Evolutionary conservation across 2,329 filamentous ascomycete species (phyloP), one percentile per base, ranked within the genome.

Genomic region (Talaromyces rugulosus): DNA sequence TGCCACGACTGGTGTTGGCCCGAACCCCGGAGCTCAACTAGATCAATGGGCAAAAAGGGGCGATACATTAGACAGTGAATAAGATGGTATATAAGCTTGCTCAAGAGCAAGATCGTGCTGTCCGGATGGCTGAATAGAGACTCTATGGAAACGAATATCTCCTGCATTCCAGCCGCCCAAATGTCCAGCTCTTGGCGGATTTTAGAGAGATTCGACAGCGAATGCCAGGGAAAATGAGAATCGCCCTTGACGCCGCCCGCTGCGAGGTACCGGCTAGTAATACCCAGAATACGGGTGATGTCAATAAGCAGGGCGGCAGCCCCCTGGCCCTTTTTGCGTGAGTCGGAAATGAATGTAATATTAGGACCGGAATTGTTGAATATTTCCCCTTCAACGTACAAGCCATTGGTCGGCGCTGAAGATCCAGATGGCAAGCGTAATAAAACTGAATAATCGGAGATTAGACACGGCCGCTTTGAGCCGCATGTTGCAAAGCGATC

Each of bases 1-100:
- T 96, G 92, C 92, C 92, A 96, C 31, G 90, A 93, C 72, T 96
- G 91, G 67, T 96, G 90, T 69, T 96, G 91, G 1, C 90, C 90
- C 0, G 85, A 89, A 14, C 90, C 89, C 12, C 90, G 86, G 6
- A 96, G 83, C 72, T 96, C 92, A 28, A 89, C 85, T 3, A 96
- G 81, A 72, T 96, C 90, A 64, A 96, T 89, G 0, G 92, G 92
- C 5, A 96, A 80, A 74, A 96, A 96, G 0, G 91, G 91, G 16
- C 92, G 86, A 71, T 96, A 96, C 51, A 96, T 88, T 56, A 96
- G 81, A 70, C 91, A 96, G 75, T 96, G 90, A 52, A 95, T 88
- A 14, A 95, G 82, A 71, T 96, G 92, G 69, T 95, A 96, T 33
- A 96, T 87, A 50, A 95, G 82, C 74, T 95, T 96, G 82, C 90